Conservation (phyloP, 192 early-diverging fungal genomes). For the Dissophora globulifera region DNA sequence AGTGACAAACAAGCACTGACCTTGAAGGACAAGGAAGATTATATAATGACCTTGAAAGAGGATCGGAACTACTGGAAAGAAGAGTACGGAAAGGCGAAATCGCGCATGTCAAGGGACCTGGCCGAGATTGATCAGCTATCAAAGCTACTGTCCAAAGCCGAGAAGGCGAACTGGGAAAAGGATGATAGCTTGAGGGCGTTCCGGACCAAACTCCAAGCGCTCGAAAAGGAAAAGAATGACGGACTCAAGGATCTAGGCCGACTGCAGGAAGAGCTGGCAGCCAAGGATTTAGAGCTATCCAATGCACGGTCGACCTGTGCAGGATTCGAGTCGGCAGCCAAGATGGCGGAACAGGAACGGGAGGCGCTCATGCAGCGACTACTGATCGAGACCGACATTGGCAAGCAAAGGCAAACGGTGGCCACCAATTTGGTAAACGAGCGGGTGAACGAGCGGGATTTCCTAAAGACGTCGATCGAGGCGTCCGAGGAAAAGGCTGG, state of each 20-base stretch:
- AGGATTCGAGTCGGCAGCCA: slow-evolving; percentile 12
- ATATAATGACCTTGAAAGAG: too few relatives aligned
- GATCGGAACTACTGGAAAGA: too few relatives aligned
- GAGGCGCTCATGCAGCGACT: background rate
- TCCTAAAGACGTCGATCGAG: slow-evolving; percentile 4
- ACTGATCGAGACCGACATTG: background rate
- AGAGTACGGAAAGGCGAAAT: too few relatives aligned
- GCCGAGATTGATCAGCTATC: too few relatives aligned
- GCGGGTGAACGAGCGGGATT: slow-evolving; percentile 15
- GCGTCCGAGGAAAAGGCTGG: slow-evolving; percentile 4
- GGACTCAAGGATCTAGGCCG: background rate
- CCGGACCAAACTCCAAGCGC: background rate
- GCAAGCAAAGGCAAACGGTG: background rate
- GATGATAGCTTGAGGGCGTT: background rate
- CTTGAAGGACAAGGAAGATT: too few relatives aligned
- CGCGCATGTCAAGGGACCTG: too few relatives aligned
- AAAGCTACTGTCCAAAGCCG: background rate
- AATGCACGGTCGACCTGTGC: slow-evolving; percentile 3
- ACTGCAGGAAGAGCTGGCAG: slow-evolving; percentile 24
- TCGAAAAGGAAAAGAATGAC: slow-evolving; percentile 30
- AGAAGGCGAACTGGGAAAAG: slow-evolving; percentile 2
- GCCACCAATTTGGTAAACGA: background rate
- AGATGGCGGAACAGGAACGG: slow-evolving; percentile 15
- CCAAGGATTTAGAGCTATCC: slow-evolving; percentile 16
- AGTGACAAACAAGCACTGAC: too few relatives aligned